phyloP scores from a whole-genome alignment of 768 basidiomycete species.

The Grammothele lineata region DNA sequence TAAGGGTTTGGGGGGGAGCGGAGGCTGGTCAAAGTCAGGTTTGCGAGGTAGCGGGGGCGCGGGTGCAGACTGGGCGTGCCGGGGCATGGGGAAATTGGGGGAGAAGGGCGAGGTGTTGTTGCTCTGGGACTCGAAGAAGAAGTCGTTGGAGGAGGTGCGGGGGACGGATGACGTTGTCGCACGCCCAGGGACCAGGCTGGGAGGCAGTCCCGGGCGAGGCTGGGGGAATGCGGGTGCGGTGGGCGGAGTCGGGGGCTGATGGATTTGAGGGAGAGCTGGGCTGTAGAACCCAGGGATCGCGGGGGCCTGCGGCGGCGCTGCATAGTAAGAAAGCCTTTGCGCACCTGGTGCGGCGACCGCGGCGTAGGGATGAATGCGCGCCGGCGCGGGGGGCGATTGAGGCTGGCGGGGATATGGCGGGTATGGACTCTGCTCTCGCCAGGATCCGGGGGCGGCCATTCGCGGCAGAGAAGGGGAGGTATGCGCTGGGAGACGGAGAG shows the following conservation, averaged over 20 bases:
- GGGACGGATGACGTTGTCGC: conserved; percentile 1
- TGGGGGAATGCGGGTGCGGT: conserved; percentile 7
- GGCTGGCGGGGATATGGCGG: conserved; percentile 4
- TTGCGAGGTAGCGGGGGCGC: conserved; percentile 20
- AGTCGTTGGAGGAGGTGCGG: conserved; percentile 13
- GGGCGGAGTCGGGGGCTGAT: neutral
- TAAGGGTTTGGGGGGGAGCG: conserved; percentile 21
- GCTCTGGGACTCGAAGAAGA: conserved; percentile 8
- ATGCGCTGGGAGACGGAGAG: neutral
- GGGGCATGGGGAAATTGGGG: neutral
- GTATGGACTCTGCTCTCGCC: conserved; percentile 10
- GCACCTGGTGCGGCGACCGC: neutral
- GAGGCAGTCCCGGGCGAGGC: conserved; percentile 5
- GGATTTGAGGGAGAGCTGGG: conserved; percentile 12
- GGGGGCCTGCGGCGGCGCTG: neutral
- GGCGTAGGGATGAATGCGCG: conserved; percentile 7
- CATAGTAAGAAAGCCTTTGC: neutral
- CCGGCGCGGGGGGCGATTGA: conserved; percentile 4
- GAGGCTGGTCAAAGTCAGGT: conserved; percentile 18
- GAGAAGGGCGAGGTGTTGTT: neutral
- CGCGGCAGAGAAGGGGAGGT: neutral
- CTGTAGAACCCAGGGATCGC: conserved; percentile 16
- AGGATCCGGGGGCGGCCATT: conserved; percentile 14
- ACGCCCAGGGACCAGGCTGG: conserved; percentile 10
- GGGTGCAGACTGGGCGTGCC: conserved; percentile 15